phyloP scores from a whole-genome alignment of 345 rosid species.

The Aquilaria malaccensis region DNA sequence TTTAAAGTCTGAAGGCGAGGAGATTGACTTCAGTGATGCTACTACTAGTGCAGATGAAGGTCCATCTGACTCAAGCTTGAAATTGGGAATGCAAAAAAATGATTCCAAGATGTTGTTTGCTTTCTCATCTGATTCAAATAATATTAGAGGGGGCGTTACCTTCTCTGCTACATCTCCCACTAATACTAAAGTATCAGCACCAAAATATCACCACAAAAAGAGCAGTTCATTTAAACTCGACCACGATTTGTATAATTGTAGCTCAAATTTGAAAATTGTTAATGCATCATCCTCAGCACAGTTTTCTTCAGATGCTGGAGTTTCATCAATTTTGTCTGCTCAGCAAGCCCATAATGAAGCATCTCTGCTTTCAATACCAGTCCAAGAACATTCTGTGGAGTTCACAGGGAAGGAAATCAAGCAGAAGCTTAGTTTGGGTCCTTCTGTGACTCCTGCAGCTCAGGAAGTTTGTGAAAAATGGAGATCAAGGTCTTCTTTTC shows the following conservation, averaged over 20 bases:
- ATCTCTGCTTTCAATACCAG: conserved; percentile 22
- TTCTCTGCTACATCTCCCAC: conserved; percentile 51
- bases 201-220: conserved; percentile 32
- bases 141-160: conserved; percentile 39
- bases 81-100: conserved; percentile 32
- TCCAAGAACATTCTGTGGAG: conserved; percentile 24
- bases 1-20: conserved; percentile 74
- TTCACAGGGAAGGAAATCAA: conserved; percentile 30
- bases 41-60: conserved; percentile 36
- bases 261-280: conserved; percentile 23
- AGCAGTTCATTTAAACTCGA: conserved; percentile 31
- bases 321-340: conserved; percentile 29
- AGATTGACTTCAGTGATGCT: conserved; percentile 44
- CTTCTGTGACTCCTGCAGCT: conserved; percentile 35
- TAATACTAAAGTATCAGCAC: conserved; percentile 22
- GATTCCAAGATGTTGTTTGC: conserved; percentile 22
- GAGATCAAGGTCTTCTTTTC: conserved; percentile 60
- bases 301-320: conserved; percentile 31
- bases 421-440: conserved; percentile 26
- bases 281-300: conserved; percentile 29
- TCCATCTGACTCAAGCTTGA: conserved; percentile 48
- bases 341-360: conserved; percentile 28
- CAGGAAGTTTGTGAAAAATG: conserved; percentile 92
- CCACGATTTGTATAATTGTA: conserved; percentile 19
- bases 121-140: conserved; percentile 29